Percentiles rank a stretch among this genome's conserved stretches.
Evolutionary conservation across 108 stramenopile genomes (phyloP).

Genomic region (Nitzschia sp.): DNA sequence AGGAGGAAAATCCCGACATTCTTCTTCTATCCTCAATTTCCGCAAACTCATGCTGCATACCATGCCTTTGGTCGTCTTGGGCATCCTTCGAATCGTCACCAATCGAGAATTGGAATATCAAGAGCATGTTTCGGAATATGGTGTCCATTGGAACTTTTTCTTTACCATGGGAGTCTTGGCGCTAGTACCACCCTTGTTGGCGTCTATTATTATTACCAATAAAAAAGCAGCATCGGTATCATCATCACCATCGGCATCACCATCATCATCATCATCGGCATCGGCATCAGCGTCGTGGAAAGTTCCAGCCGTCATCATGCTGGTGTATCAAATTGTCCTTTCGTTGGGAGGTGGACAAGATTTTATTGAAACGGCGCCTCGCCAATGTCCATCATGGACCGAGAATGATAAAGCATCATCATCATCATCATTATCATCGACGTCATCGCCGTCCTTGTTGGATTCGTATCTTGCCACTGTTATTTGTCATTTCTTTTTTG

Average conservation of each 20-base stretch:
- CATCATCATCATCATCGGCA: no score
- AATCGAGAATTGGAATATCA: constrained; percentile 90
- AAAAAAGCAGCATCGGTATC: background rate
- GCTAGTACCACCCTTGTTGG: constrained; percentile 19
- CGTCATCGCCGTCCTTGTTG: constrained; percentile 10
- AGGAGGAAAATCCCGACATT: background rate
- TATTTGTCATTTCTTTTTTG: constrained; percentile 56
- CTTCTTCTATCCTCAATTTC: no score
- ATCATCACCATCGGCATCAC: no score
- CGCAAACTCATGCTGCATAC: constrained; percentile 43
- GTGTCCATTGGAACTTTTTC: constrained; percentile 99
- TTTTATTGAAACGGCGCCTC: constrained; percentile 65
- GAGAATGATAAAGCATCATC: no score
- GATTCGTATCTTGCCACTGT: background rate
- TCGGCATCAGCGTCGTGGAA: constrained; percentile 19
- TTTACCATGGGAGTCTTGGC: constrained; percentile 77
- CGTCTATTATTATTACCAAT: constrained; percentile 15
- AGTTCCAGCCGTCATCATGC: constrained; percentile 42
- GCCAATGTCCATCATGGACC: no score
- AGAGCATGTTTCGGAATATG: constrained; percentile 97
- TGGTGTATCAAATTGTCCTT: constrained; percentile 64
- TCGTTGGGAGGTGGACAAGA: constrained; percentile 52
- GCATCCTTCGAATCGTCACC: constrained; percentile 62
- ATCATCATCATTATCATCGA: no score
- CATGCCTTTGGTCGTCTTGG: constrained; percentile 62